phyloP scores from a whole-genome alignment of 177 flowering plant genomes.

The Vitis hybrid region DNA sequence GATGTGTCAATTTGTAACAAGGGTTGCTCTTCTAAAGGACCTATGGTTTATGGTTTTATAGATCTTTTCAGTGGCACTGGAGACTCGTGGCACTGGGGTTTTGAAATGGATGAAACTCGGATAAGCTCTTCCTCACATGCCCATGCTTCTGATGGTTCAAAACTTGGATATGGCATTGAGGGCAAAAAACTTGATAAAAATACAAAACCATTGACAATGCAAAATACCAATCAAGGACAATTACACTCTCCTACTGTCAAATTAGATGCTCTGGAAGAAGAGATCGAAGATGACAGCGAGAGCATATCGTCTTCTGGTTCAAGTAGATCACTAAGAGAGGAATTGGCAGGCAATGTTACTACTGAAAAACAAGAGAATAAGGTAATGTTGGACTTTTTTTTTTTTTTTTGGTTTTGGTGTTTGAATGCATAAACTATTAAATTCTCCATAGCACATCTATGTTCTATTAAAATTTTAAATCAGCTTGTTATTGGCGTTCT shows the following conservation, averaged over 20 bases:
- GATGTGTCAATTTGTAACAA: constrained; percentile 28
- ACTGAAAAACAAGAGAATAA: constrained; percentile 26
- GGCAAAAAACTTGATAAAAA: constrained; percentile 38
- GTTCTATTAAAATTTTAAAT: neutral
- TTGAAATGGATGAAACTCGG: constrained; percentile 46
- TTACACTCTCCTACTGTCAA: constrained; percentile 22
- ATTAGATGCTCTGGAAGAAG: constrained; percentile 68
- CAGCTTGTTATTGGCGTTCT: neutral
- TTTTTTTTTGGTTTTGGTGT: neutral
- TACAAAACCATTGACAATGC: constrained; percentile 26
- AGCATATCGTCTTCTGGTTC: constrained; percentile 38
- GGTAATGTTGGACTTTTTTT: neutral
- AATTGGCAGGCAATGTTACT: constrained; percentile 23
- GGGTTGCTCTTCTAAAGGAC: constrained; percentile 39
- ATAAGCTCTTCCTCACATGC: constrained; percentile 28
- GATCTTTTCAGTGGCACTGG: constrained; percentile 83
- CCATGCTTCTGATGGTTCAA: constrained; percentile 27
- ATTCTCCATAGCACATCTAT: neutral
- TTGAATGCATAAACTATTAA: neutral
- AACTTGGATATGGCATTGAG: constrained; percentile 25
- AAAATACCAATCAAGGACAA: constrained; percentile 31
- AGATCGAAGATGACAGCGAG: constrained; percentile 50
- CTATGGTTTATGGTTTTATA: constrained; percentile 73
- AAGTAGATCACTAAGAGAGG: constrained; percentile 32
- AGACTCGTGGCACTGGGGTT: constrained; percentile 69